A percentile compares a stretch with the other conserved stretches of the same genome.
These are phyloP conservation scores for Lichtheimia corymbifera DNA, from an alignment of 371 early-diverging fungal genomes.

Conservation along the genomic window DNA sequence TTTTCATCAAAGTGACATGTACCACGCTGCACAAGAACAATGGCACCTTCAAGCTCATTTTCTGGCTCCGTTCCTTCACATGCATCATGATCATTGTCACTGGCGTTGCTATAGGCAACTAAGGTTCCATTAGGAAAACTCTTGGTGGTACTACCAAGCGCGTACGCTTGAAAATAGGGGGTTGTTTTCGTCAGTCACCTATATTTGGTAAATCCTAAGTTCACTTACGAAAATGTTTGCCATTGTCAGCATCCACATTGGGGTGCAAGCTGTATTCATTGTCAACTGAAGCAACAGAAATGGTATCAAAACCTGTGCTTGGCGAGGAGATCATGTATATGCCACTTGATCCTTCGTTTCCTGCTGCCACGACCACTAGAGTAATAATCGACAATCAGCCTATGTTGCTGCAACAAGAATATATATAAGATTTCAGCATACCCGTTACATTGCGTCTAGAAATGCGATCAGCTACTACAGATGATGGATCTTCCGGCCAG, in stretches of 20 bases:
- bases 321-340: constrained; percentile 55
- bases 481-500: constrained; percentile 58
- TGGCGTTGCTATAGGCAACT: constrained; percentile 21
- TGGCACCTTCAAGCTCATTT: constrained; percentile 31
- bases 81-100: constrained; percentile 16
- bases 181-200: background rate
- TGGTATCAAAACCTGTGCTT: constrained; percentile 45
- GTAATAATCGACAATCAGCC: background rate
- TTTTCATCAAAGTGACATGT: constrained; percentile 63
- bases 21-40: constrained; percentile 61
- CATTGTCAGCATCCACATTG: constrained; percentile 13
- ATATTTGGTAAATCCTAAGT: background rate
- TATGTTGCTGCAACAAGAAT: background rate
- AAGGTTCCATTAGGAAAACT: constrained; percentile 32
- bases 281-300: constrained; percentile 69
- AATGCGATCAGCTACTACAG: constrained; percentile 55
- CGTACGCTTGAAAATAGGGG: constrained; percentile 23
- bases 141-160: constrained; percentile 19
- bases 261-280: constrained; percentile 34
- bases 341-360: constrained; percentile 66
- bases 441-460: constrained; percentile 32
- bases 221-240: constrained; percentile 22
- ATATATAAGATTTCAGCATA: constrained; percentile 5
- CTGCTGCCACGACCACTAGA: constrained; percentile 60
- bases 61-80: constrained; percentile 24